phyloP scores from a whole-genome alignment of 2,329 filamentous ascomycete species.

The Mycosphaerelloides madeirae region DNA sequence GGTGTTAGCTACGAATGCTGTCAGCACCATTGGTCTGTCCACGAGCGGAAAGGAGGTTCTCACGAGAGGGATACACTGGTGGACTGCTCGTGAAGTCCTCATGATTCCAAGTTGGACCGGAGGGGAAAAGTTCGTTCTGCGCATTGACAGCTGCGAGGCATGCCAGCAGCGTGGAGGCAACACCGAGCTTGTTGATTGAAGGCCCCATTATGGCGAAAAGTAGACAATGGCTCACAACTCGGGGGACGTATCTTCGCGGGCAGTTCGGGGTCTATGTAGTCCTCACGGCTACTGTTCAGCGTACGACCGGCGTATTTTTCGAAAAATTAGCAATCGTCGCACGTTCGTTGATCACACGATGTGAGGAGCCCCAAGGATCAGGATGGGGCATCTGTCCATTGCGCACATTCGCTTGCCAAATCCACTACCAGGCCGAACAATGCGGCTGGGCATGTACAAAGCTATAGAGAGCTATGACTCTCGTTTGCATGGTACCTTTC shows the following conservation, averaged over 20 bases:
- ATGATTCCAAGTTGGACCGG: constrained; percentile 18
- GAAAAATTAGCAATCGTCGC: neutral
- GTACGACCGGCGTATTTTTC: neutral
- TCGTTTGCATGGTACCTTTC: constrained; percentile 13
- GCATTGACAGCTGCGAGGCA: constrained; percentile 13
- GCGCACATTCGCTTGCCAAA: constrained; percentile 1
- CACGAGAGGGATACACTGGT: constrained; percentile 18
- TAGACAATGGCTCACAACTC: neutral
- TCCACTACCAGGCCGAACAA: constrained; percentile 2
- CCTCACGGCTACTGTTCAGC: neutral
- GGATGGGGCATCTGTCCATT: neutral
- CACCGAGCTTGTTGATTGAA: constrained; percentile 10
- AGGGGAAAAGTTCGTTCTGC: constrained; percentile 6
- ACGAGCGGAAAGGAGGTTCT: neutral
- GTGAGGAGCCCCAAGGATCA: neutral
- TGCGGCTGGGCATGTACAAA: constrained; percentile 4
- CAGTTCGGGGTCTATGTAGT: neutral
- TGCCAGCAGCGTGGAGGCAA: constrained; percentile 12
- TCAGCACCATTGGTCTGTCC: constrained; percentile 1
- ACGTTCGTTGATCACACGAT: neutral
- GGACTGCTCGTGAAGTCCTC: constrained; percentile 19
- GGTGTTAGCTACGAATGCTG: constrained; percentile 10
- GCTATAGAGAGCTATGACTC: constrained; percentile 4
- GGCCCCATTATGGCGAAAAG: constrained; percentile 5
- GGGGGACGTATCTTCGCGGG: neutral